phyloP scores from a whole-genome alignment of 1,284 basidiomycete genomes.

The Ganoderma boninense region DNA sequence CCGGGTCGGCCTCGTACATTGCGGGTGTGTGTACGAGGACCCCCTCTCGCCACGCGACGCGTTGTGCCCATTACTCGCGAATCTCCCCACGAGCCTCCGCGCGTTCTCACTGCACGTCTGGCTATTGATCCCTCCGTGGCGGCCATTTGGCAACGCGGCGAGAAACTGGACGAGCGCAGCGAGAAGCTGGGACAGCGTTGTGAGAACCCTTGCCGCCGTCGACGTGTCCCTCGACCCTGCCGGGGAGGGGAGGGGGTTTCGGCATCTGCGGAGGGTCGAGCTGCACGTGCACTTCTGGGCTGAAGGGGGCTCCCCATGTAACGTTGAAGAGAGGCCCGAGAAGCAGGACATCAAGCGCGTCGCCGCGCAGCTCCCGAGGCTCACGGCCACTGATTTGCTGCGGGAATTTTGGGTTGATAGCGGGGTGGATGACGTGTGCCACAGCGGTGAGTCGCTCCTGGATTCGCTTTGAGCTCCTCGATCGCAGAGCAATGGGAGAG shows the following conservation, averaged over 20 bases:
- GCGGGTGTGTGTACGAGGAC: background rate
- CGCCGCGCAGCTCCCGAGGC: background rate
- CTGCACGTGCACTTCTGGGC: background rate
- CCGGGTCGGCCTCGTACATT: background rate
- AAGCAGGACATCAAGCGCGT: background rate
- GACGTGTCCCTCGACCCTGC: background rate
- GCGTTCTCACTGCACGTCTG: background rate
- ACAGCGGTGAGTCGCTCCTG: no score
- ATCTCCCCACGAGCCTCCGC: background rate
- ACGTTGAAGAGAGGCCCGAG: background rate
- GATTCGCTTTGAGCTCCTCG: no score
- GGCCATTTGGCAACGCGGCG: no score
- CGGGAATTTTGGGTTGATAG: background rate
- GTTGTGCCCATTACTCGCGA: background rate
- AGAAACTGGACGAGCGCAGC: no score
- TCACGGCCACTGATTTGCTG: background rate
- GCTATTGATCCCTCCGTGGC: background rate
- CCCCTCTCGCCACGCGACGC: background rate
- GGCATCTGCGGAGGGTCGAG: background rate
- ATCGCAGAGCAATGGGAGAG: background rate
- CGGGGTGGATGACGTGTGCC: background rate
- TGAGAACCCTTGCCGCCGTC: background rate
- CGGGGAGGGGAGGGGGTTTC: background rate
- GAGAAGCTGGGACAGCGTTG: no score
- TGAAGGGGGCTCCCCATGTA: no score